Evolutionary conservation across 192 early-diverging fungal genomes (phyloP), one percentile per base, ranked within the genome.

Genomic region (Coemansia sp.): DNA sequence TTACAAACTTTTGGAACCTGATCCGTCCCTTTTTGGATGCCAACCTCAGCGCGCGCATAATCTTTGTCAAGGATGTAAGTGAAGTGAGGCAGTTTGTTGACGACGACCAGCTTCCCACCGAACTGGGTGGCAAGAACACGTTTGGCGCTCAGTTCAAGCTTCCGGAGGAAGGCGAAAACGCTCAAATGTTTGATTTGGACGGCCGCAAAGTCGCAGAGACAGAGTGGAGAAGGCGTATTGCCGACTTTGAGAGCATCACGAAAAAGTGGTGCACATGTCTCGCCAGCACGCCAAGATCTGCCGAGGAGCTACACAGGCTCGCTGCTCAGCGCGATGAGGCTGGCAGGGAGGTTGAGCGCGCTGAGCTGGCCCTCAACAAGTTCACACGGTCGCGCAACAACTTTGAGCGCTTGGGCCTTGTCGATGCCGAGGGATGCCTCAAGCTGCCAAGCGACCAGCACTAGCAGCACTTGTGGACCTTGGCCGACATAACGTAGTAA

Each of bases 1-100:
- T 80, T 67, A 60, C 41, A 26, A 80, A 80, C 43, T 70, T 75
- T 38, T 80, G 77, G 77, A 69, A 33, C 45, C 61, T 80, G 6
- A 62, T 80, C 26, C 72, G 73, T 1, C 72, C 72, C 4, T 80
- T 80, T 28, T 50, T 80, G 28, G 77, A 80, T 14, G 72, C 45
- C 14, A 80, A 75, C 38, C 63, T 80, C 12, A 68, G 77, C 21
- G 72, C 77, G 0, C 72, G 77, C 42, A 80, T 80, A 23, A 50
- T 80, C 4, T 80, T 80, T 58, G 77, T 65, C 21, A 80, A 80
- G 12, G 63, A 60, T 8, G 52, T 66, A 7, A 59, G 71, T 6
- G 65, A 80, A n/a, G 77, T 80, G 18, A 62, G 43, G 21, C 35
- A 35, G 21, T 80, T 75, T 56, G 36, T 80, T 28, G 77, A 80